phyloP scores from a whole-genome alignment of 73 alveolate species.

The Tetrahymena thermophila region DNA sequence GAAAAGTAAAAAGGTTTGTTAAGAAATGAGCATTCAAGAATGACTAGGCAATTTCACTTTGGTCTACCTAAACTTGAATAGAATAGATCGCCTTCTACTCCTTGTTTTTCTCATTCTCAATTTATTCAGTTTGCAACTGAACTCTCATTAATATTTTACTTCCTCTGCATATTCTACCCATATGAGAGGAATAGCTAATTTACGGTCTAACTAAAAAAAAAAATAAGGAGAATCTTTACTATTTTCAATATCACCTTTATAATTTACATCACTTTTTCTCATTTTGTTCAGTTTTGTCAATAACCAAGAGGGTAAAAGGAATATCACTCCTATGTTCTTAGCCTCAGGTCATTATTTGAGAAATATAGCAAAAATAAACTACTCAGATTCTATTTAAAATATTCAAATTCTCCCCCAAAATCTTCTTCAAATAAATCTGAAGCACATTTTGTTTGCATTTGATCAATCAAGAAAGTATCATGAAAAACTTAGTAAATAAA shows the following conservation, averaged over 20 bases:
- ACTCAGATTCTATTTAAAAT: neutral
- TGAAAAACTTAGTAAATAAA: neutral
- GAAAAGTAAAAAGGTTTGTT: neutral
- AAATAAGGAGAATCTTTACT: neutral
- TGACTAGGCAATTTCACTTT: neutral
- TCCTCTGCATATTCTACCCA: neutral
- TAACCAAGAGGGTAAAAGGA: neutral
- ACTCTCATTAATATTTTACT: neutral
- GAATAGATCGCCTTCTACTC: neutral
- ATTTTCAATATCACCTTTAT: neutral
- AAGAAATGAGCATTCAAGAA: neutral
- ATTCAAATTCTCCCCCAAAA: neutral
- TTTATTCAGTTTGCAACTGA: neutral
- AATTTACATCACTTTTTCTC: neutral
- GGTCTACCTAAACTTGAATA: neutral
- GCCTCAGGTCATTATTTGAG: neutral
- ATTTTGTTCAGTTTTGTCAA: neutral
- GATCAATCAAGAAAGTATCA: neutral
- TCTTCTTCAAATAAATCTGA: neutral
- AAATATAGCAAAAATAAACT: neutral
- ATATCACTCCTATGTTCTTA: neutral
- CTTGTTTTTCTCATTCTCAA: neutral
- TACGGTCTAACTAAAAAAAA: neutral
- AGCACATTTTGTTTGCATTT: neutral
- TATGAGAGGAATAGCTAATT: neutral